Percentiles rank a stretch among this genome's conserved stretches.
phyloP scores from a whole-genome alignment of 2,329 filamentous ascomycete genomes.

The Mariannaea elegans region DNA sequence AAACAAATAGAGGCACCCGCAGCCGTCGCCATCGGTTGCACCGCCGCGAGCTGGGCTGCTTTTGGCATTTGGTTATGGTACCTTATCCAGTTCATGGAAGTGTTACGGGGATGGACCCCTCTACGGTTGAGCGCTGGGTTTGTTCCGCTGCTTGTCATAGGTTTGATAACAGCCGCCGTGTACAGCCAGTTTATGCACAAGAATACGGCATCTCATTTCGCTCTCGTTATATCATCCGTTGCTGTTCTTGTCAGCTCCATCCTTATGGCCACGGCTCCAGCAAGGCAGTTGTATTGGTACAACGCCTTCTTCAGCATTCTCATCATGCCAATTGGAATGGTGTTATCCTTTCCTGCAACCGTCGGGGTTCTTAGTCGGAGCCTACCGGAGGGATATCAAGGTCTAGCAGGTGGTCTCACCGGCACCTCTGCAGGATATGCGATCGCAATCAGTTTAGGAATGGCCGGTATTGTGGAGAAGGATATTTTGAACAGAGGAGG shows the following conservation, averaged over 20 bases:
- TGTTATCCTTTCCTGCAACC: slow-evolving; percentile 33
- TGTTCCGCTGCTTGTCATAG: slow-evolving; percentile 33
- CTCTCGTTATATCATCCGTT: slow-evolving; percentile 29
- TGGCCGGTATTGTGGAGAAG: slow-evolving; percentile 38
- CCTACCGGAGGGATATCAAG: slow-evolving; percentile 36
- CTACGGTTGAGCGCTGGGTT: slow-evolving; percentile 33
- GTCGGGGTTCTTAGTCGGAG: slow-evolving; percentile 30
- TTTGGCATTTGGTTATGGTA: slow-evolving; percentile 41
- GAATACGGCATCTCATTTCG: slow-evolving; percentile 27
- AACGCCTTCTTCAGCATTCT: slow-evolving; percentile 38
- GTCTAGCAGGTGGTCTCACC: slow-evolving; percentile 31
- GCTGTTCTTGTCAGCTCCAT: slow-evolving; percentile 32
- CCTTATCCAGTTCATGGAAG: slow-evolving; percentile 35
- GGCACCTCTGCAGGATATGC: slow-evolving; percentile 28
- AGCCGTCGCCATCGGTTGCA: slow-evolving; percentile 28
- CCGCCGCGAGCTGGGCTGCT: slow-evolving; percentile 29
- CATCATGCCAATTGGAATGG: slow-evolving; percentile 38
- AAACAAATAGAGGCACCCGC: slow-evolving; percentile 31
- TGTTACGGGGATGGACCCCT: slow-evolving; percentile 33
- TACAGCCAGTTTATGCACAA: slow-evolving; percentile 29
- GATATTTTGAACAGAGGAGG: slow-evolving; percentile 17
- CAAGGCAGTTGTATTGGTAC: slow-evolving; percentile 37
- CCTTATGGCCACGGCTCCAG: slow-evolving; percentile 35
- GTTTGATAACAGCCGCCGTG: slow-evolving; percentile 25
- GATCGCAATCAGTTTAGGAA: slow-evolving; percentile 36